Evolutionary conservation across 108 stramenopile genomes (phyloP).

Genomic region (Schizochytrium sp.): DNA sequence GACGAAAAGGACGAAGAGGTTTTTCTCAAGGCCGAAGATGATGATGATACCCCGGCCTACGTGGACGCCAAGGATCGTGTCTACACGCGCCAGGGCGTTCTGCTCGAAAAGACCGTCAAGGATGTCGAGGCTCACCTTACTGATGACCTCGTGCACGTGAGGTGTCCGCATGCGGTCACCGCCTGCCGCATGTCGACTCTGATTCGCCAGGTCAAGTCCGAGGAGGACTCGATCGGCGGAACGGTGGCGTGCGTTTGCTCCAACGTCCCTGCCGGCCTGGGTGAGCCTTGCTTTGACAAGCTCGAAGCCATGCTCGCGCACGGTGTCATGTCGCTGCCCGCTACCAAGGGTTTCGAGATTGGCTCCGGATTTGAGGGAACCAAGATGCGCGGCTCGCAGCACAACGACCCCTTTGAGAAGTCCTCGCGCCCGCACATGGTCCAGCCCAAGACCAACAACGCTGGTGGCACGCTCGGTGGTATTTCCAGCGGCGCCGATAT

Average conservation of each 20-base stretch:
- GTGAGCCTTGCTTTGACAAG: slow-evolving; percentile 96
- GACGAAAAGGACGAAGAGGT: not conserved
- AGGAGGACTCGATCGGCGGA: slow-evolving; percentile 80
- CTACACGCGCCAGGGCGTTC: not conserved
- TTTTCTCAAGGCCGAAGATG: not conserved
- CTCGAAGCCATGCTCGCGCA: slow-evolving; percentile 96
- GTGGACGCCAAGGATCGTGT: not conserved
- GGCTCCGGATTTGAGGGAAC: slow-evolving; percentile 94
- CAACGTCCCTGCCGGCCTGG: slow-evolving; percentile 88
- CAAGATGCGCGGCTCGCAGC: slow-evolving; percentile 79
- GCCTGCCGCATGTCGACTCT: slow-evolving; percentile 16
- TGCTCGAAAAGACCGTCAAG: not conserved
- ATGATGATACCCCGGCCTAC: not conserved
- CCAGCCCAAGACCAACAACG: slow-evolving; percentile 71
- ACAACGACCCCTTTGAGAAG: slow-evolving; percentile 87
- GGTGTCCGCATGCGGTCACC: slow-evolving; percentile 15
- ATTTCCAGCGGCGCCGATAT: slow-evolving; percentile 95
- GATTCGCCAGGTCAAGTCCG: slow-evolving; percentile 20
- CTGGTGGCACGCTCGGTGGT: slow-evolving; percentile 95
- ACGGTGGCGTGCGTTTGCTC: slow-evolving; percentile 83
- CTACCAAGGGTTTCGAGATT: slow-evolving; percentile 97
- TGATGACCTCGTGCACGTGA: slow-evolving; percentile 13
- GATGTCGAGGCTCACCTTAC: not conserved
- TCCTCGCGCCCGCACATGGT: not conserved
- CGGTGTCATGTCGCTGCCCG: slow-evolving; percentile 97